Evolutionary conservation across 2,329 filamentous ascomycete genomes (phyloP), one percentile per base, ranked within the genome.

Genomic region (Orbilia oligospora): DNA sequence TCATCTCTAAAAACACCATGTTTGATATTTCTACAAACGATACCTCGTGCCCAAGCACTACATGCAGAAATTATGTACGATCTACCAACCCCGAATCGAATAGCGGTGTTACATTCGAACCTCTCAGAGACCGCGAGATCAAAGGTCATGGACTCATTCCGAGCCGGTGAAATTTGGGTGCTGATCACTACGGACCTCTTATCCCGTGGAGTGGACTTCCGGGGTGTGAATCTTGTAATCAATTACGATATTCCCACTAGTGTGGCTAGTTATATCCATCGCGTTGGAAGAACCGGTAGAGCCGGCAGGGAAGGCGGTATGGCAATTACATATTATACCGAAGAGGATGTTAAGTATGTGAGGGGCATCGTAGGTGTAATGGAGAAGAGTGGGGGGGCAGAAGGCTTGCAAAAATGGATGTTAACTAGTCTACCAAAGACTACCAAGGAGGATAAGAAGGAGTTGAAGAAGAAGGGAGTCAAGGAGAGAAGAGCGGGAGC

Each of bases 201-300:
- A 10, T 92, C 94, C 16, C 92, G 96, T 38, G 96, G 96, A 20
- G 91, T 99, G 48, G 96, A 99, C 84, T 97, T 99, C 86, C 90
- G 92, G 8, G 96, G 96, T 63, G 91, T 99, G 80, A 97, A 97
- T 82, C 94, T 94, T 55, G 94, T 99, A 0, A 92, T 99, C 65
- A 99, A 98, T 85, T 99, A 97, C 85, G 96, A 99, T 84, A 93
- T 97, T 8, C 96, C 96, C 0, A 93, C 91, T n/a, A 94, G 92
- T 0, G 92, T 92, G 4, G 95, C 94, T 0, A 90, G 90, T 0
- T 99, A 99, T 83, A 92, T 99, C 5, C 96, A 99, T 85, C 92
- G 96, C 10, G 94, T 96, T 0, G 96, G 96, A 0, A 89, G 96
- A 56, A 98, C 96, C 0, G 96, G 95, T 0, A 89, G 96, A 22